Evolutionary conservation across 169 alveolate genomes (phyloP).

Genomic region (Plasmodium gonderi): DNA sequence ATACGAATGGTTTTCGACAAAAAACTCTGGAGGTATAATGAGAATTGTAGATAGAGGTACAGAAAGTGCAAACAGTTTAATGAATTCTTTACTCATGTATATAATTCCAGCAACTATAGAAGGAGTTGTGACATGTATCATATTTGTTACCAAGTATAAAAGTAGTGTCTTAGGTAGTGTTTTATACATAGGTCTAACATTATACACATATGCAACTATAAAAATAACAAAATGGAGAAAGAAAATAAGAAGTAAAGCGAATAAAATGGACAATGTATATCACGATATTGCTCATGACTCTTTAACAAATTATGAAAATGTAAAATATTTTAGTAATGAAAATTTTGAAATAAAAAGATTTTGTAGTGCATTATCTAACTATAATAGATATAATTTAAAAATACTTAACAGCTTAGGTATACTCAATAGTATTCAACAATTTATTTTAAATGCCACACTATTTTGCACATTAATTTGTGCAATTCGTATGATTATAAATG

Average conservation of each 20-base stretch:
- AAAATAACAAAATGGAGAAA: slow-evolving; percentile 80
- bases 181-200: slow-evolving; percentile 37
- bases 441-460: slow-evolving; percentile 40
- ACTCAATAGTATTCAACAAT: slow-evolving; percentile 80
- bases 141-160: slow-evolving; percentile 59
- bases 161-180: slow-evolving; percentile 41
- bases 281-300: slow-evolving; percentile 83
- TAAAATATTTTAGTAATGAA: slow-evolving; percentile 84
- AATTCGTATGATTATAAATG: slow-evolving; percentile 37
- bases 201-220: slow-evolving; percentile 74
- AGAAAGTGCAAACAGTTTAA: slow-evolving; percentile 55
- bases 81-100: slow-evolving; percentile 57
- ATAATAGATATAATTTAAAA: slow-evolving; percentile 75
- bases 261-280: slow-evolving; percentile 83
- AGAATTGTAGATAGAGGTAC: slow-evolving; percentile 70
- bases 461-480: slow-evolving; percentile 45
- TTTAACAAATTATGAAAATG: slow-evolving; percentile 83
- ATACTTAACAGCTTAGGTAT: slow-evolving; percentile 79
- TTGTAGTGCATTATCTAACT: slow-evolving; percentile 76
- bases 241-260: slow-evolving; percentile 78
- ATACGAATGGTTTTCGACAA: slow-evolving; percentile 67
- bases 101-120: slow-evolving; percentile 67
- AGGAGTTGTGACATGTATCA: slow-evolving; percentile 56
- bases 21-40: slow-evolving; percentile 70
- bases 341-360: slow-evolving; percentile 77